Base-by-base conservation (phyloP, 2,329 filamentous ascomycete genomes). In the Hortaea sp. region DNA sequence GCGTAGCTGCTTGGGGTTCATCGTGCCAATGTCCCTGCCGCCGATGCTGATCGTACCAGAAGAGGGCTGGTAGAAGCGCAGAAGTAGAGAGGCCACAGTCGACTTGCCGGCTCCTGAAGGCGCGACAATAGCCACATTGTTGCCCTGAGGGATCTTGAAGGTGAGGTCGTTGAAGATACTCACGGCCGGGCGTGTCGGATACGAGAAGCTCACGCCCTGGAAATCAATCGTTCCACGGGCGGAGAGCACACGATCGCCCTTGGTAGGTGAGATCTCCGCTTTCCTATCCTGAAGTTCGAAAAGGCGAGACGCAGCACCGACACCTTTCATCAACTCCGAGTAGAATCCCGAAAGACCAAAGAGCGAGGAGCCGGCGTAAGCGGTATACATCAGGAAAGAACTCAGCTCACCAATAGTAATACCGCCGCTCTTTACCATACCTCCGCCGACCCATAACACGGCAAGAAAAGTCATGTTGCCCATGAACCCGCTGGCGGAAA, bases 311-410 rank as follows among this genome's bases (percentile, higher is more conserved):
- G 92, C 92, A 38, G 92, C 92, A 59, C 94, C 92, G 4, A 95
- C 90, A 38, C 94, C 94, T 67, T 98, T 98, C 92, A 98, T 98
- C 51, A 98, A 75, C 64, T 98, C 92, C 0, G 89, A 95, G 67
- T 95, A 98, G 69, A 98, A 98, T 47, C 86, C 88, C 4, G 88
- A 95, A 1, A 98, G 73, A 4, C 92, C 92, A 57, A 97, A 95
- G 53, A 98, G 78, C 66, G 87, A 94, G 42, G 86, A 92, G 12
- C 81, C 81, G 44, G 81, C 81, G 57, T 83, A 97, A 3, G 87
- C 90, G 3, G 89, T 94, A 66, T 97, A 98, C 90, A 98, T 97
- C 70, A 98, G 78, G 68, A 98, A 98, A 0, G 88, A 94, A 1
- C 92, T 94, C 39, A 98, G 70, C 54, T 98, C 90, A 57, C 92